Percentiles rank a stretch among this genome's conserved stretches.
These are phyloP conservation scores for Gnaphalium uliginosum DNA, from an alignment of 129 eudicot genomes.

Conservation along the genomic window DNA sequence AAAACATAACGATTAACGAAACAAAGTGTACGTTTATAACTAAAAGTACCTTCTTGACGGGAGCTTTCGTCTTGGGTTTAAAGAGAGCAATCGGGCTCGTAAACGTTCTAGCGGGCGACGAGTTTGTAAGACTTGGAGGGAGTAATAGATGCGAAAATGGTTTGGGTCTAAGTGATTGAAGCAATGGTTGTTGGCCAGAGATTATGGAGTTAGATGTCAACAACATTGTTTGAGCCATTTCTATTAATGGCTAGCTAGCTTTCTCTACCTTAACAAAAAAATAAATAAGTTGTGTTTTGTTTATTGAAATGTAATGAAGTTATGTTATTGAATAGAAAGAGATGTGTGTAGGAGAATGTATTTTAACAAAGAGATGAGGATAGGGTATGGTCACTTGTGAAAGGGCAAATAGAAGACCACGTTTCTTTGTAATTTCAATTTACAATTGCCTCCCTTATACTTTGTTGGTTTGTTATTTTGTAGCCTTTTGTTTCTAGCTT, in stretches of 20 bases:
- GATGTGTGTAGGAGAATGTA: constrained; percentile 37
- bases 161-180: constrained; percentile 60
- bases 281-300: not conserved
- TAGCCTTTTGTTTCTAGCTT: not conserved
- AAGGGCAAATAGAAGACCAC: constrained; percentile 39
- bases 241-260: constrained; percentile 8
- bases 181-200: constrained; percentile 45
- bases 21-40: not conserved
- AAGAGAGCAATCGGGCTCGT: constrained; percentile 61
- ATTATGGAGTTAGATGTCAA: constrained; percentile 50
- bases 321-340: constrained; percentile 11
- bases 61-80: constrained; percentile 86
- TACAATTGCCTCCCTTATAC: constrained; percentile 28
- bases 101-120: constrained; percentile 31
- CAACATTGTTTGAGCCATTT: constrained; percentile 84
- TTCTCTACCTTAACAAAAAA: not conserved
- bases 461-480: not conserved
- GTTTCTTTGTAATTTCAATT: constrained; percentile 23
- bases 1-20: too few species aligned
- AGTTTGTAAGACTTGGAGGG: constrained; percentile 34
- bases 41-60: constrained; percentile 60
- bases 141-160: constrained; percentile 50
- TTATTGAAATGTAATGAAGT: constrained; percentile 13
- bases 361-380: constrained; percentile 32
- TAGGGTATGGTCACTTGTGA: constrained; percentile 41